Base-by-base conservation (phyloP, 148 eudicot genomes). In the Pouteria glomerata region DNA sequence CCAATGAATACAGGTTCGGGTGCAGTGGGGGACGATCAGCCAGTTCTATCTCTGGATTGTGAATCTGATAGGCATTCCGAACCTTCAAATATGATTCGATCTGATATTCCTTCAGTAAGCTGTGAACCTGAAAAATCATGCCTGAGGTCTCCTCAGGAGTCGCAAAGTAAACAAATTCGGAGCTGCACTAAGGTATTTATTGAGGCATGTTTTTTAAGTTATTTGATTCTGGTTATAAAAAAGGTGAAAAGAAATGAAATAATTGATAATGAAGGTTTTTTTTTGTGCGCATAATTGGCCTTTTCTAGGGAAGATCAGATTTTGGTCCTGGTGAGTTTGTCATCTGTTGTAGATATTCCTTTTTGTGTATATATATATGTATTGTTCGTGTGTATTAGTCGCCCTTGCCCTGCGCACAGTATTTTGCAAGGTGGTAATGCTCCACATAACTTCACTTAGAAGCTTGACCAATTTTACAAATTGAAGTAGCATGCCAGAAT, bases 131-230 rank as follows among this genome's bases (percentile, higher is more conserved):
- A 87, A 19, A 89, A 82, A 63, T 86, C 96, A 57, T 85, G 86
- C 72, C 82, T 85, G 58, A 81, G 79, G 72, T 82, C 88, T 62
- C 79, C 81, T 11, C 81, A 76, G 31, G 97, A 92, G 79, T 80
- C 82, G 8, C 89, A 82, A 59, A 85, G 84, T 80, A 94, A 84
- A 80, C 97, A 87, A 74, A 83, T 66, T 50, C 81, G 97, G 51
- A 94, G 97, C 74, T 91, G 98, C 82, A 94, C 97, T 15, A 94
- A 94, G 92, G 98, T 91, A 82, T 12, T 63, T 77, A 39, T n/a
- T n/a, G n/a, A 13, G 39, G 57, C 63, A 57, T 33, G 13, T 42
- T 7, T 65, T 24, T 21, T 42, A 11, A 65, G 16, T 24, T 13
- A 8, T 57, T 51, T 64, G 6, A 14, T 29, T 62, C n/a, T 2